Conservation (phyloP, 306 rosid species). For the Cucurbita ficifolia region DNA sequence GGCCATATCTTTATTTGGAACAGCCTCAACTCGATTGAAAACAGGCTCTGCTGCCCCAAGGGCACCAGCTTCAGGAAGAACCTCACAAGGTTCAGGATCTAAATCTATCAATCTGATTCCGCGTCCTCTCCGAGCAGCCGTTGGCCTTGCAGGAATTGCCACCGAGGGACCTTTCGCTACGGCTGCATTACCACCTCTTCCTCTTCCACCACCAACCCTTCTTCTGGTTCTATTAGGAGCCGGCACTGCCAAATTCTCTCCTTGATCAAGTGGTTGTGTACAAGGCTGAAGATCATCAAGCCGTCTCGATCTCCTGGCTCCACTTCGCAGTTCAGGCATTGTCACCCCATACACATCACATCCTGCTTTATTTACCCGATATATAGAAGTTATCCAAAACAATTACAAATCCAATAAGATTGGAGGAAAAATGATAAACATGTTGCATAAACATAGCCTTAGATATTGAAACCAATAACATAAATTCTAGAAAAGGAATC, state of each 20-base stretch:
- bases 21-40: constrained; percentile 40
- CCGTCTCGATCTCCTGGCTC: constrained; percentile 90
- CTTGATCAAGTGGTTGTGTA: constrained; percentile 55
- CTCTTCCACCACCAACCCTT: constrained; percentile 76
- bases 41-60: constrained; percentile 48
- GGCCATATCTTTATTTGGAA: constrained; percentile 50
- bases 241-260: constrained; percentile 51
- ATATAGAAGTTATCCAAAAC: not conserved
- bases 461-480: not conserved
- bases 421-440: not conserved
- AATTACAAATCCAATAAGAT: not conserved
- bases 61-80: constrained; percentile 49
- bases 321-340: constrained; percentile 99
- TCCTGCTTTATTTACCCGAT: constrained; percentile 31
- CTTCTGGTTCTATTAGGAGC: constrained; percentile 56
- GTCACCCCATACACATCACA: constrained; percentile 97
- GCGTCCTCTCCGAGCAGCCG: constrained; percentile 91
- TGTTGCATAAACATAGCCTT: not conserved
- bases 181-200: constrained; percentile 76
- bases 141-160: constrained; percentile 68
- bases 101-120: constrained; percentile 65
- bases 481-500: not conserved
- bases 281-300: constrained; percentile 86
- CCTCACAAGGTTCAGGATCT: constrained; percentile 66
- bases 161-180: constrained; percentile 65